phyloP scores from a whole-genome alignment of 2,329 filamentous ascomycete species.

The Paecilomyces sp. region DNA sequence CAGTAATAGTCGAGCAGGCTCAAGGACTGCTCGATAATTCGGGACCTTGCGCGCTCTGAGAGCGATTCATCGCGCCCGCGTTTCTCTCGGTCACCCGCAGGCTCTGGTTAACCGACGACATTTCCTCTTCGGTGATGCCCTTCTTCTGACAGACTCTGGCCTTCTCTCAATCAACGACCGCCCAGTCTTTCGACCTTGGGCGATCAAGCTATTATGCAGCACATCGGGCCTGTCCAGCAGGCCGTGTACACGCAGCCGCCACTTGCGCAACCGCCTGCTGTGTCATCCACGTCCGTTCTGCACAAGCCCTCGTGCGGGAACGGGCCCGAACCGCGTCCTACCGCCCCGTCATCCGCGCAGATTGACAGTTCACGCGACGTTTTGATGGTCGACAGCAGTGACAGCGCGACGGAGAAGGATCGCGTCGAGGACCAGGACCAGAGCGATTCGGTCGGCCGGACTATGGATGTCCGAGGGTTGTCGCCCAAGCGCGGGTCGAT shows the following conservation, averaged over 20 bases:
- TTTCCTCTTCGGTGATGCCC: neutral
- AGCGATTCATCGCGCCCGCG: neutral
- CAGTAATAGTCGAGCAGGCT: neutral
- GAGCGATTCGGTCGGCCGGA: neutral
- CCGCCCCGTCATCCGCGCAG: neutral
- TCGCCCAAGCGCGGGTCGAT: neutral
- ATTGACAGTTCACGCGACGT: neutral
- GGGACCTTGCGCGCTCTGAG: neutral
- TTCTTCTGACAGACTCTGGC: neutral
- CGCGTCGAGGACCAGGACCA: neutral
- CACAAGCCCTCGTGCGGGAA: neutral
- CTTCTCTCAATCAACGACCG: neutral
- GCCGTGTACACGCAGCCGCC: neutral
- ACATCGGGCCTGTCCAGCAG: neutral
- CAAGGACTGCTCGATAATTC: neutral
- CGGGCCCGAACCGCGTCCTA: neutral
- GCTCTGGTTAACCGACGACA: neutral
- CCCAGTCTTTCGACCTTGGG: neutral
- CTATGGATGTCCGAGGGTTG: neutral
- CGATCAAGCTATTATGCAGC: neutral
- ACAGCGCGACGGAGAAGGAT: neutral
- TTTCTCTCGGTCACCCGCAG: neutral
- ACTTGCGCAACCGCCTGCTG: conserved; percentile 1
- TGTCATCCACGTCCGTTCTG: neutral
- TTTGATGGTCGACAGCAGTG: neutral